A percentile compares a stretch with the other conserved stretches of the same genome.
These are phyloP conservation scores for Pinus albicaulis DNA, from an alignment of 75 land plant species.

Conservation along the genomic window DNA sequence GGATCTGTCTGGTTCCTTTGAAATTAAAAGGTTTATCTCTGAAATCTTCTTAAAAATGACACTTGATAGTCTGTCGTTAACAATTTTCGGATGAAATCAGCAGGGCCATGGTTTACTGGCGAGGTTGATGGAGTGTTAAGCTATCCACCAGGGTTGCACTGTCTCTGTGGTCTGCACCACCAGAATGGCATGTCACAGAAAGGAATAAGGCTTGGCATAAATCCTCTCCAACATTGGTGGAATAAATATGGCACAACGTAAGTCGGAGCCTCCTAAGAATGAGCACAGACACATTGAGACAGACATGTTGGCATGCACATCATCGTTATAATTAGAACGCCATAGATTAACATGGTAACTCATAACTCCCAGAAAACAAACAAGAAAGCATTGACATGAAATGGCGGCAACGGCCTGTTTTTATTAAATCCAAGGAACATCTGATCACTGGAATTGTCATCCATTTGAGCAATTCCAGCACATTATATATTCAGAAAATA, in stretches of 20 bases:
- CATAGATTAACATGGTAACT: too few relatives aligned
- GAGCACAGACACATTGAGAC: too few relatives aligned
- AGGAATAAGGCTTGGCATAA: too few relatives aligned
- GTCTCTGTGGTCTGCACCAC: background rate
- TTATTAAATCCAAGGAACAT: background rate
- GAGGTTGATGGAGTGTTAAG: background rate
- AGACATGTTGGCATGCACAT: too few relatives aligned
- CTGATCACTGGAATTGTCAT: background rate
- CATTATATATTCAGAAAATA: background rate
- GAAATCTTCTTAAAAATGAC: background rate
- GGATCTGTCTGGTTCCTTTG: background rate
- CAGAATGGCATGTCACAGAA: background rate
- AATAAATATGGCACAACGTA: too few relatives aligned
- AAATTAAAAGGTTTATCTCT: background rate
- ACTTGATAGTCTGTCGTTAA: background rate
- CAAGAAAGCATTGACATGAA: background rate
- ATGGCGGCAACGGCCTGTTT: background rate
- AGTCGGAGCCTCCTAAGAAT: too few relatives aligned
- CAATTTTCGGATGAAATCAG: background rate
- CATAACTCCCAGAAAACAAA: background rate
- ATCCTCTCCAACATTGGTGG: too few relatives aligned
- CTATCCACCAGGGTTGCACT: background rate
- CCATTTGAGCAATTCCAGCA: background rate
- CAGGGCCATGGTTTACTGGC: background rate
- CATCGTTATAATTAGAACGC: too few relatives aligned